Base-by-base conservation (phyloP, 257 asterid species). In the Capsicum pubescens region DNA sequence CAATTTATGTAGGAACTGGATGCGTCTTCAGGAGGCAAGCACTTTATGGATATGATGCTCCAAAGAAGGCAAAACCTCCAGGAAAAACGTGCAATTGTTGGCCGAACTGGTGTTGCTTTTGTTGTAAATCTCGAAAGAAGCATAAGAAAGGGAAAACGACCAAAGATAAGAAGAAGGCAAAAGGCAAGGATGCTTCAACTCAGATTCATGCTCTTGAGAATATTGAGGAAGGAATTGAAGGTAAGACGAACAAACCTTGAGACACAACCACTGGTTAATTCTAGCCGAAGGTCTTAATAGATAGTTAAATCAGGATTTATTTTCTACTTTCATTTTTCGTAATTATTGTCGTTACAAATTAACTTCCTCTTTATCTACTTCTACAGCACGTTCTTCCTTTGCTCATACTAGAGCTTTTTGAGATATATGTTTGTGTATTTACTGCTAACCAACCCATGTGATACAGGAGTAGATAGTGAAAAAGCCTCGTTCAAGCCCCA, bases 11-110 rank as follows among this genome's bases (percentile, higher is more conserved):
- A 46, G 97, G 97, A 80, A 93, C 95, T 48, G 95, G 97, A 82
- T 91, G 95, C 6, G 91, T 92, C 84, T 93, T 93, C 79, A 88
- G 95, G 83, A 91, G 97, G 88, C 94, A 87, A 72, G 97, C 97
- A 0, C 86, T 93, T 66, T 93, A 93, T 68, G 97, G 97, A 71
- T 92, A 80, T 46, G 97, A 92, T 80, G 93, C 95, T 74, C 96
- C 93, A 13, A 91, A 87, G 86, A 90, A 91, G 87, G 84, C 84
- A 5, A 92, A 91, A 86, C 84, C 89, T 7, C 88, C 91, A 0
- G 93, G 93, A 7, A 91, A 87, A 84, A 90, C 94, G 1, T 91
- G 94, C 89, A 90, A 91, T 82, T 91, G 94, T 85, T 89, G 82
- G 91, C 91, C 90, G 3, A 91, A 91, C 77, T 86, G 86, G 89